These are phyloP conservation scores for Citrus unshiu DNA, from an alignment of 345 rosid genomes.

Conservation along the genomic window DNA sequence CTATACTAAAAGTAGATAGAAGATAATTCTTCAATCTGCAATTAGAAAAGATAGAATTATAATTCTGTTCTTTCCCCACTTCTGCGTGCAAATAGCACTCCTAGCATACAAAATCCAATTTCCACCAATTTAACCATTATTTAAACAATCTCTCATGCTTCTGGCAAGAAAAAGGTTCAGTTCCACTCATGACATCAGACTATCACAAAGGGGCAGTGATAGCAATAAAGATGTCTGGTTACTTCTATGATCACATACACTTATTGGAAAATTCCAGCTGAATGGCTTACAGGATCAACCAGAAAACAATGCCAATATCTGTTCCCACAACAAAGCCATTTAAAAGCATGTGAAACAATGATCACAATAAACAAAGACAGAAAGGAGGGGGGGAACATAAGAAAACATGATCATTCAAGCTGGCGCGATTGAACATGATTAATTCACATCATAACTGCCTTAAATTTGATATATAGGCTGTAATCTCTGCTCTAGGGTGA, in stretches of 20 bases:
- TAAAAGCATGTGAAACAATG: background rate
- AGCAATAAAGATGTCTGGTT: too few species aligned
- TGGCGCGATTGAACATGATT: background rate
- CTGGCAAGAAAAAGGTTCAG: background rate
- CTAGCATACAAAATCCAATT: background rate
- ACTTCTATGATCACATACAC: background rate
- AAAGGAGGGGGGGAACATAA: too few species aligned
- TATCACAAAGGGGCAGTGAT: background rate
- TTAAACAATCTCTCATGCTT: background rate
- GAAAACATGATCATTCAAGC: background rate
- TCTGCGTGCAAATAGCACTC: background rate
- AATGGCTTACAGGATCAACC: background rate
- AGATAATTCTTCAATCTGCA: background rate
- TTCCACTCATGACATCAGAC: background rate
- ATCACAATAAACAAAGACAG: background rate
- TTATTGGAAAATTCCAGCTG: background rate
- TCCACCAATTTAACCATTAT: background rate
- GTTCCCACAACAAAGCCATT: background rate
- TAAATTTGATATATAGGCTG: background rate
- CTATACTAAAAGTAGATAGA: background rate
- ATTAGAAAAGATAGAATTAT: background rate
- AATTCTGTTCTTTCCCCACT: background rate
- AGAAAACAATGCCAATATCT: background rate
- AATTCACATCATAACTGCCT: background rate
- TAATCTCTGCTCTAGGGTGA: background rate